These are phyloP conservation scores for Marasmius sp. DNA, from an alignment of 1,284 basidiomycete genomes.

Conservation along the genomic window DNA sequence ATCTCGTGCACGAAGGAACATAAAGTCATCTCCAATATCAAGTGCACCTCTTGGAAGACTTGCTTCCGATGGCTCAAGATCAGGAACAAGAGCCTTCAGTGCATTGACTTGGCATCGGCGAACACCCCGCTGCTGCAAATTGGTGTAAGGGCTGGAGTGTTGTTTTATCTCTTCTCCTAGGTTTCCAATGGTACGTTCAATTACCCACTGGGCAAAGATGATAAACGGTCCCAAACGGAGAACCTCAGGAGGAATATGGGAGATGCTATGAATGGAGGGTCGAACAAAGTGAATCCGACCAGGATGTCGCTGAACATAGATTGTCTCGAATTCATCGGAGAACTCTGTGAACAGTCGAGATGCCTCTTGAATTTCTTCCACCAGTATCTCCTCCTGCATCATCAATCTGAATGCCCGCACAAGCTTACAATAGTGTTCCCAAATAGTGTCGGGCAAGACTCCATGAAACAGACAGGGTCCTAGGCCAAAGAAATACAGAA, in stretches of 20 bases:
- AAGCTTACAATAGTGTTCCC: slow-evolving; percentile 24
- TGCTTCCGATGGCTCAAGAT: not conserved
- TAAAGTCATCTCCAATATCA: not conserved
- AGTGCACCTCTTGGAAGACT: not conserved
- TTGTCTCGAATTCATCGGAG: slow-evolving; percentile 22
- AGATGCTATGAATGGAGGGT: slow-evolving; percentile 19
- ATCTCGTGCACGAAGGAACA: not conserved
- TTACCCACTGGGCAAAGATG: slow-evolving; percentile 22
- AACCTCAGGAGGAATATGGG: slow-evolving; percentile 20
- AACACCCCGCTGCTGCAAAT: slow-evolving; percentile 22
- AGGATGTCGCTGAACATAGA: slow-evolving; percentile 22
- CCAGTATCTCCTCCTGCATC: slow-evolving; percentile 18
- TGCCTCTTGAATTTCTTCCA: slow-evolving; percentile 9
- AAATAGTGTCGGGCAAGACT: slow-evolving; percentile 25
- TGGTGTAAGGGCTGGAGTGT: slow-evolving; percentile 23
- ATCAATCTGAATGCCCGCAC: slow-evolving; percentile 21
- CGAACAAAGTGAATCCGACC: slow-evolving; percentile 25
- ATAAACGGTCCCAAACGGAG: slow-evolving; percentile 19
- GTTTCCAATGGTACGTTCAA: slow-evolving; percentile 28
- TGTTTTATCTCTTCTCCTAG: slow-evolving; percentile 23
- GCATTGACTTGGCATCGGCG: slow-evolving; percentile 21
- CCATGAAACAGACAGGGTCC: slow-evolving; percentile 25
- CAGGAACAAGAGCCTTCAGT: slow-evolving; percentile 6
- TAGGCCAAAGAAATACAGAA: slow-evolving; percentile 24
- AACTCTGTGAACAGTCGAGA: slow-evolving; percentile 12